Percentiles rank a stretch among this genome's conserved stretches.
Evolutionary conservation across 371 early-diverging fungal genomes (phyloP).

Genomic region (Gilbertella persicaria): DNA sequence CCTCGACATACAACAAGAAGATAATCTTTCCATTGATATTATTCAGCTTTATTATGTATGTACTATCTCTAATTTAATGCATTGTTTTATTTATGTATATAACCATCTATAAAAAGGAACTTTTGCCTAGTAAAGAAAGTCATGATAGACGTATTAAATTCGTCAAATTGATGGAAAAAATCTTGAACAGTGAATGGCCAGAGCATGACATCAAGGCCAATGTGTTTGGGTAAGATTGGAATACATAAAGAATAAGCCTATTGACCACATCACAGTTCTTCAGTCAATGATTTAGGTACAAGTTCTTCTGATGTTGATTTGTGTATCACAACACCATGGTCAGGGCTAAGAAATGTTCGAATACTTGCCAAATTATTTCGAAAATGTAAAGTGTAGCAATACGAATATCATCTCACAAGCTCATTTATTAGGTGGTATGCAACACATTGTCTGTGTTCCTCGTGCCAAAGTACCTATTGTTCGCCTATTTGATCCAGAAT

Average conservation of each 20-base stretch:
- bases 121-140: conserved; percentile 63
- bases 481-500: conserved; percentile 60
- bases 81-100: conserved; percentile 9
- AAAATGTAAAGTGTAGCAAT: conserved; percentile 27
- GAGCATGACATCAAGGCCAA: conserved; percentile 58
- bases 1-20: conserved; percentile 24
- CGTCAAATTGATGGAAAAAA: conserved; percentile 54
- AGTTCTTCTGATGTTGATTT: conserved; percentile 63
- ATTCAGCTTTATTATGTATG: conserved; percentile 24
- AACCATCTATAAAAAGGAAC: conserved; percentile 21
- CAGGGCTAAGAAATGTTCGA: conserved; percentile 51
- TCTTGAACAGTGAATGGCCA: conserved; percentile 63
- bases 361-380: conserved; percentile 46
- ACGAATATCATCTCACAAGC: neutral
- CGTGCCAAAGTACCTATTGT: conserved; percentile 73
- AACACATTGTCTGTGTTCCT: conserved; percentile 57
- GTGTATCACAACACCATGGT: conserved; percentile 61
- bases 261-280: conserved; percentile 48
- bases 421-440: conserved; percentile 52
- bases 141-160: conserved; percentile 52
- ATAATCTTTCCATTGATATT: conserved; percentile 19
- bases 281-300: conserved; percentile 60
- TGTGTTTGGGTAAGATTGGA: conserved; percentile 59
- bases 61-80: neutral
- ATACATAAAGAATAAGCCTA: conserved; percentile 18